Percentiles rank a stretch among this genome's conserved stretches.
Evolutionary conservation across 345 rosid genomes (phyloP).

Genomic region (Murraya koenigii): DNA sequence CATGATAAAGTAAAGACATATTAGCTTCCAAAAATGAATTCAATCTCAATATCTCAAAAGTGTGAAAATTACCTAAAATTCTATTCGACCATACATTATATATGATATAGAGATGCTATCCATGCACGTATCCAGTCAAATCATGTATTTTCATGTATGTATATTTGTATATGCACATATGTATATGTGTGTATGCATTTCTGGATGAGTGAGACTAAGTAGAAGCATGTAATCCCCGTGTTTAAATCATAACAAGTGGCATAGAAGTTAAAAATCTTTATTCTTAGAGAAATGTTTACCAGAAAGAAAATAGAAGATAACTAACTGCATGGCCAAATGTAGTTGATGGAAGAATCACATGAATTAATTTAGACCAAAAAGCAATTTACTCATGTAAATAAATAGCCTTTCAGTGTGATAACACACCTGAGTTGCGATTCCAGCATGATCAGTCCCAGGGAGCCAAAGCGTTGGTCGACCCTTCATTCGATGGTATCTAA

Average conservation of each 20-base stretch:
- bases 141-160: background rate
- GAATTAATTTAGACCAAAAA: background rate
- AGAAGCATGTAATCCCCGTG: background rate
- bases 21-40: conserved; percentile 22
- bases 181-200: background rate
- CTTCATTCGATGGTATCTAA: conserved; percentile 86
- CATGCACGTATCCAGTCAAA: background rate
- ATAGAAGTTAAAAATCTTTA: background rate
- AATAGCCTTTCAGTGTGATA: conserved; percentile 18
- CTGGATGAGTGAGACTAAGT: background rate
- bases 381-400: conserved; percentile 2
- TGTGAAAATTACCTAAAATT: background rate
- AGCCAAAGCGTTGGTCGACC: conserved; percentile 97
- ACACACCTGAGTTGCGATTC: conserved; percentile 93
- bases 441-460: conserved; percentile 99
- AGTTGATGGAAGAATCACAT: background rate
- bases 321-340: background rate
- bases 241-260: background rate
- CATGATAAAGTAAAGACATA: conserved; percentile 18
- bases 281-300: background rate
- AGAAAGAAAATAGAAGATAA: background rate
- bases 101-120: background rate
- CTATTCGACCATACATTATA: conserved; percentile 1
- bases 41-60: conserved; percentile 5
- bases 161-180: background rate